These are phyloP conservation scores for Oryza meridionalis DNA, from an alignment of 176 grass and related monocot species.

Conservation along the genomic window DNA sequence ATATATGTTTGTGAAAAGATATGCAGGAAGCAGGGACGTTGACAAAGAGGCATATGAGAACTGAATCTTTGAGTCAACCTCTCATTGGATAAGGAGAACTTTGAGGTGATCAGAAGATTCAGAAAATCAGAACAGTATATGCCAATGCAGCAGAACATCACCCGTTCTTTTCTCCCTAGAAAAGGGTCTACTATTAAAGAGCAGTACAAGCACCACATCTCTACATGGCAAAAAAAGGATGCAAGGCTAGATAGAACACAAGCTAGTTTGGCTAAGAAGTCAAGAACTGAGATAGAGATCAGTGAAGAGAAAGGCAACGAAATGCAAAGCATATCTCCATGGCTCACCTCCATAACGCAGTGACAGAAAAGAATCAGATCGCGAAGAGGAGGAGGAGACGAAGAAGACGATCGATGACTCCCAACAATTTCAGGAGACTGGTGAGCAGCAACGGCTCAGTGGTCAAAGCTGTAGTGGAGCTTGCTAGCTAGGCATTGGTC, in stretches of 20 bases:
- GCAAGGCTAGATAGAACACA: background rate
- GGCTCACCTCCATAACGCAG: slow-evolving; percentile 59
- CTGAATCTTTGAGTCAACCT: background rate
- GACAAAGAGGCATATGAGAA: background rate
- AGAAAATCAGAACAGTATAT: background rate
- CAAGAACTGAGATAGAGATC: no score
- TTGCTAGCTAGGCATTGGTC: background rate
- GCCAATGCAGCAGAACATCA: background rate
- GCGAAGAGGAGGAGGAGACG: slow-evolving; percentile 16
- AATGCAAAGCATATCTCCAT: slow-evolving; percentile 15
- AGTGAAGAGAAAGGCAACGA: background rate
- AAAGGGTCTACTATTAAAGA: background rate
- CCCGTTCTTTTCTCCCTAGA: background rate
- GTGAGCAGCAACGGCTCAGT: background rate
- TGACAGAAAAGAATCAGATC: background rate
- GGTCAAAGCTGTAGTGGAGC: slow-evolving; percentile 31
- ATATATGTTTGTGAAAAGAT: background rate
- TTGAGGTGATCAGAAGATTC: background rate
- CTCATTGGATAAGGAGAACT: background rate
- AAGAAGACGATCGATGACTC: background rate
- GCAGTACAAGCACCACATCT: background rate
- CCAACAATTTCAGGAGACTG: background rate
- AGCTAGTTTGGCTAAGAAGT: background rate
- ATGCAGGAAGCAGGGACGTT: background rate
- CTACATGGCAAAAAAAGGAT: background rate